Conservation (phyloP, 495 filamentous ascomycete species). For the Podospora anserina region DNA sequence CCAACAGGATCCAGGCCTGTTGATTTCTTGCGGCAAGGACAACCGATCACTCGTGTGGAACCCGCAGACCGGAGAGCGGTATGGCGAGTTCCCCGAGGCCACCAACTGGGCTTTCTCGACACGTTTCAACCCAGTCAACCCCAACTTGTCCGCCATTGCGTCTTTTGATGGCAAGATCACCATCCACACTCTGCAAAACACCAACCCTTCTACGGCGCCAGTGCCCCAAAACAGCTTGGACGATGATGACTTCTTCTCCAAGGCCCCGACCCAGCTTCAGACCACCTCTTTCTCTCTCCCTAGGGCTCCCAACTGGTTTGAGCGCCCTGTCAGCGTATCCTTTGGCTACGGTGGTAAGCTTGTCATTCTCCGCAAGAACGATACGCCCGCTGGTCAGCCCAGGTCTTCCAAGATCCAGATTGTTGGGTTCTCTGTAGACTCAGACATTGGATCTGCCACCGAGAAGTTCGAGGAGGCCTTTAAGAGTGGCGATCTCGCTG, state of each 20-base stretch:
- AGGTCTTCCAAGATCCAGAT: slow-evolving; percentile 77
- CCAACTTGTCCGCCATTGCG: slow-evolving; percentile 84
- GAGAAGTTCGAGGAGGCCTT: slow-evolving; percentile 83
- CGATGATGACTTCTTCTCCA: slow-evolving; percentile 95
- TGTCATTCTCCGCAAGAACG: slow-evolving; percentile 63
- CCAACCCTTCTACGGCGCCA: slow-evolving; percentile 61
- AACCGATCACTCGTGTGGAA: slow-evolving; percentile 97
- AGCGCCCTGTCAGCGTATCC: slow-evolving; percentile 78
- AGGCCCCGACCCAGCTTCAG: slow-evolving; percentile 86
- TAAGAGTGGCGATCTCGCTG: slow-evolving; percentile 68
- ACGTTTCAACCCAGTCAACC: slow-evolving; percentile 89
- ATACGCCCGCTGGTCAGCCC: slow-evolving; percentile 55
- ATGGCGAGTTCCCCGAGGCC: slow-evolving; percentile 93
- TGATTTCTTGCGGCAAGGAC: slow-evolving; percentile 95
- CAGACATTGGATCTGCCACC: slow-evolving; percentile 75
- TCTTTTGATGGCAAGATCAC: slow-evolving; percentile 95
- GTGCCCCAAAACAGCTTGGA: slow-evolving; percentile 58
- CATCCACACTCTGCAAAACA: slow-evolving; percentile 90
- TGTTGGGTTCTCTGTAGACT: slow-evolving; percentile 82
- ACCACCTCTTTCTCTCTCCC: slow-evolving; percentile 80
- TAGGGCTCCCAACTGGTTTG: slow-evolving; percentile 86
- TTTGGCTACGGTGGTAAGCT: slow-evolving; percentile 97
- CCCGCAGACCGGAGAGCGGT: slow-evolving; percentile 77
- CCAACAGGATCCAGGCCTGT: slow-evolving; percentile 79
- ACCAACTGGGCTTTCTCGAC: slow-evolving; percentile 99